Evolutionary conservation across 306 rosid genomes (phyloP), one percentile per base, ranked within the genome.

Genomic region (Luffa aegyptiaca): DNA sequence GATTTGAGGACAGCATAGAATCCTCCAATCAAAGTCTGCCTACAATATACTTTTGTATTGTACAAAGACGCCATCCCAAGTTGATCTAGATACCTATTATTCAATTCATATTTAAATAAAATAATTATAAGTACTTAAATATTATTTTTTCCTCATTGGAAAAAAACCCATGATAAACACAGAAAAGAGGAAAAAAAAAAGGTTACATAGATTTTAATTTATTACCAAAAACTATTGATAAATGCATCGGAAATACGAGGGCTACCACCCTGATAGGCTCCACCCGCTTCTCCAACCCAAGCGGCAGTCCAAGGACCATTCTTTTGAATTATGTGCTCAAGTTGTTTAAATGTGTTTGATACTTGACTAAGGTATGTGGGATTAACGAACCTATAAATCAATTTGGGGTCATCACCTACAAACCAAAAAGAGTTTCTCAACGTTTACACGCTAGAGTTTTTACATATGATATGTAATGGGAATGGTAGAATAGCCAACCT

Each of bases 281-380:
- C 98, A 56, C 97, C 98, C 8, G 98, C 86, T 91, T 93, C 98
- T 70, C 98, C 98, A 69, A 93, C 93, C 98, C 98, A 93, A 59
- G 92, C 89, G 69, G 85, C 12, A 46, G 3, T 0, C 52, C 52
- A 83, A 84, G 93, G 93, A 13, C 95, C 95, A 26, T 88, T 21
- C 59, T 65, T 81, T 49, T 45, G 49, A 45, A 45, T 85, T 58
- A 88, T 91, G 58, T 82, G 83, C 37, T 86, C 82, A 80, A 93
- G 85, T 77, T 77, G 84, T 74, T 81, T 45, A 51, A 26, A 26
- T 26, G 31, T 26, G 31, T 26, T 26, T 26, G 31, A 26, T 26
- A 26, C 31, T 26, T 26, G 31, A 26, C 31, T 26, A 26, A 26
- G 31, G 31, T 18, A 74, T 79, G 21, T 31, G 26, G 97, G 97